Percentiles rank a stretch among this genome's conserved stretches.
Evolutionary conservation across 257 asterid genomes (phyloP).

Genomic region (Fraxinus americana): DNA sequence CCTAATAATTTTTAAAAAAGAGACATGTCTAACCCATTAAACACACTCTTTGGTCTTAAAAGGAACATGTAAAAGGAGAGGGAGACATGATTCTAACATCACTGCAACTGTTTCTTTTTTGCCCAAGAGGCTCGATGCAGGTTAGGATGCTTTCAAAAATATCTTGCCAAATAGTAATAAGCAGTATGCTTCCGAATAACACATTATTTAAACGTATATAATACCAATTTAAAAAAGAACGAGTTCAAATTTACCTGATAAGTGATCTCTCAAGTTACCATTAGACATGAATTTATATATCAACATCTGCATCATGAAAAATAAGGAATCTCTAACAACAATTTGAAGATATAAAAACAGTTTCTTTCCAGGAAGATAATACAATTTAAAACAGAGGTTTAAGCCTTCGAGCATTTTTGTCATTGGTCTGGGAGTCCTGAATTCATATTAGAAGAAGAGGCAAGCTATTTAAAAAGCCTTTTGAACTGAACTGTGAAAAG

Average conservation of each 20-base stretch:
- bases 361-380: too few relatives aligned
- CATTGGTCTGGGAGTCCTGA: too few relatives aligned
- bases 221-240: background rate
- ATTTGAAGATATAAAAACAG: too few relatives aligned
- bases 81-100: too few relatives aligned
- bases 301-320: conserved; percentile 20
- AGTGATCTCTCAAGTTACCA: conserved; percentile 85
- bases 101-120: too few relatives aligned
- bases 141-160: background rate
- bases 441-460: too few relatives aligned
- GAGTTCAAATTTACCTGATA: conserved; percentile 56
- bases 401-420: too few relatives aligned
- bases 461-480: background rate
- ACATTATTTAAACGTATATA: background rate
- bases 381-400: too few relatives aligned
- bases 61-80: too few relatives aligned
- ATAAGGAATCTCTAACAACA: background rate
- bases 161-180: background rate
- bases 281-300: conserved; percentile 88
- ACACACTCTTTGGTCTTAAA: background rate
- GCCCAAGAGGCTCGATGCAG: background rate
- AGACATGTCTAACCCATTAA: background rate
- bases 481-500: background rate
- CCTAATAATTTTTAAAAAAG: background rate
- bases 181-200: background rate